A percentile compares a stretch with the other conserved stretches of the same genome.
phyloP scores from a whole-genome alignment of 176 grass and related monocot genomes.

The Ensete glaucum region DNA sequence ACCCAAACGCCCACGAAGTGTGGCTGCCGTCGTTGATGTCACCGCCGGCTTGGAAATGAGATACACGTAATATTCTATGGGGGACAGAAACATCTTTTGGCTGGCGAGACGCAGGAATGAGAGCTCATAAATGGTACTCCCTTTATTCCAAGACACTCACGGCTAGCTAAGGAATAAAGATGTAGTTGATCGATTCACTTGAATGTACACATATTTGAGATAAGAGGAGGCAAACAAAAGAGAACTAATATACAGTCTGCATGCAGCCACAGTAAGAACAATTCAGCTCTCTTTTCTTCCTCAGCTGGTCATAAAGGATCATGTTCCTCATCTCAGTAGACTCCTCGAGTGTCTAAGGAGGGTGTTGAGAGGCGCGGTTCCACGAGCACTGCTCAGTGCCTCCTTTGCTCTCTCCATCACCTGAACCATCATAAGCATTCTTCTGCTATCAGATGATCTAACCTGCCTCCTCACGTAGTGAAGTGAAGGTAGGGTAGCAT shows the following conservation, averaged over 20 bases:
- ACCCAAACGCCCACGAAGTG: too few species aligned
- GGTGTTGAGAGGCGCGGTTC: conserved; percentile 30
- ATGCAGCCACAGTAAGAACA: too few species aligned
- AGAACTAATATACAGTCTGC: neutral
- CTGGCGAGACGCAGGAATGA: too few species aligned
- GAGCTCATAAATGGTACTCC: too few species aligned
- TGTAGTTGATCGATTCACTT: too few species aligned
- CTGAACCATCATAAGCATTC: neutral
- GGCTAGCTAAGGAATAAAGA: too few species aligned
- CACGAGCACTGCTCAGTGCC: neutral
- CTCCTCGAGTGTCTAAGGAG: conserved; percentile 49
- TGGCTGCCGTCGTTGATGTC: too few species aligned
- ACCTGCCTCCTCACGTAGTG: neutral
- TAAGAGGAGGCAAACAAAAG: neutral
- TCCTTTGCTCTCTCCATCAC: conserved; percentile 16
- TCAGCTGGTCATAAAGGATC: neutral
- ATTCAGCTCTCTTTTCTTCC: neutral
- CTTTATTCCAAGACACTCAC: too few species aligned
- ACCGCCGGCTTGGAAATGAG: too few species aligned
- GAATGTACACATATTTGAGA: too few species aligned
- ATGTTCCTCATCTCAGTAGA: conserved; percentile 30
- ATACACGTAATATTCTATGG: too few species aligned
- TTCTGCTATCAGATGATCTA: neutral
- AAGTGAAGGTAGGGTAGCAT: neutral
- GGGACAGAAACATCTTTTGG: too few species aligned